These are phyloP conservation scores for Mayamaea pseudoterrestris DNA, from an alignment of 108 stramenopile genomes.

Conservation along the genomic window DNA sequence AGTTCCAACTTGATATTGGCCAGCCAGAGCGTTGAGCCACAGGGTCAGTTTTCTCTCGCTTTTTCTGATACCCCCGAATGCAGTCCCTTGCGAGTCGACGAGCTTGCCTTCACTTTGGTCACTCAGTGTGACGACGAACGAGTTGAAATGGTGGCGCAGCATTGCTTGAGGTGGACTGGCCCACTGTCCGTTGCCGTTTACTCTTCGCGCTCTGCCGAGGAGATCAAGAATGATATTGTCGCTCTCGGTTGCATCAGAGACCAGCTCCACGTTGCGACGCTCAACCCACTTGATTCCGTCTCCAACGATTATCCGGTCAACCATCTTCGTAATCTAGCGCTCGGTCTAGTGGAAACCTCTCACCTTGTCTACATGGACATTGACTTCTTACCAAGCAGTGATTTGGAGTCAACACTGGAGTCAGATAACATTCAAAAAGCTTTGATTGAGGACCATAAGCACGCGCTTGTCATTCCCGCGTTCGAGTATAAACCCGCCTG, in stretches of 20 bases:
- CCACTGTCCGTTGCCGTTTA: slow-evolving; percentile 18
- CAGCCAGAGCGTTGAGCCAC: no score
- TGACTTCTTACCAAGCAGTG: slow-evolving; percentile 74
- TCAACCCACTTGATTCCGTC: not conserved
- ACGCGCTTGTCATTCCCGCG: slow-evolving; percentile 74
- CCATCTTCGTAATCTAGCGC: slow-evolving; percentile 73
- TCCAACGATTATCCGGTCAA: slow-evolving; percentile 79
- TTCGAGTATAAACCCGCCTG: slow-evolving; percentile 57
- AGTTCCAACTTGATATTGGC: no score
- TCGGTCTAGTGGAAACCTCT: slow-evolving; percentile 66
- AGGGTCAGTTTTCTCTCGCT: no score
- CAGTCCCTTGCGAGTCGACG: no score
- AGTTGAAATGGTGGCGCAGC: slow-evolving; percentile 44
- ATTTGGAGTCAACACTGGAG: slow-evolving; percentile 35
- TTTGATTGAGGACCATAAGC: slow-evolving; percentile 3
- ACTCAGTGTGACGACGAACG: slow-evolving; percentile 31
- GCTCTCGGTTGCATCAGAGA: slow-evolving; percentile 1
- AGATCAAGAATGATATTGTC: not conserved
- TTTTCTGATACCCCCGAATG: no score
- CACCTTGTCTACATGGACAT: slow-evolving; percentile 83
- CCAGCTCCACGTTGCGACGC: not conserved
- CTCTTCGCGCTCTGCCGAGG: slow-evolving; percentile 8
- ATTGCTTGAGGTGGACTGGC: slow-evolving; percentile 38
- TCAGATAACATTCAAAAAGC: slow-evolving; percentile 9
- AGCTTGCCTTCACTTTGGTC: slow-evolving; percentile 29